Conservation (phyloP, 352 stramenopile species). For the Phytophthora ramorum region DNA sequence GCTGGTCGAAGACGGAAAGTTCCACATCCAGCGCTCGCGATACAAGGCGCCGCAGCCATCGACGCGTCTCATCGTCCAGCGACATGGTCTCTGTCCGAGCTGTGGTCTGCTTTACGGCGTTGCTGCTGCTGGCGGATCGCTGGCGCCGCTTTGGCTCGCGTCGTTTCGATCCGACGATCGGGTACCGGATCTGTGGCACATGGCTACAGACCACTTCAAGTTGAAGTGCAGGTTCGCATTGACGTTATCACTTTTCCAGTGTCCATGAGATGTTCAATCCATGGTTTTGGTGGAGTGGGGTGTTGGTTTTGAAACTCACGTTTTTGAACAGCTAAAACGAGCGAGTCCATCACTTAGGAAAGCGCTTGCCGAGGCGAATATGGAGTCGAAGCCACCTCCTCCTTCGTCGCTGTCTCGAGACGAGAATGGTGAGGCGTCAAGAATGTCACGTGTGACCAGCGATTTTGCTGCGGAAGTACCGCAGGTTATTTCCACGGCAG, state of each 20-base stretch:
- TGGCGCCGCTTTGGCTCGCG: slow-evolving; percentile 22
- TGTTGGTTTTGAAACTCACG: slow-evolving; percentile 30
- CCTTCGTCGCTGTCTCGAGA: neutral
- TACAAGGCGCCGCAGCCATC: slow-evolving; percentile 75
- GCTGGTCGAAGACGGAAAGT: slow-evolving; percentile 56
- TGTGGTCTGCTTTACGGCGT: too few relatives aligned
- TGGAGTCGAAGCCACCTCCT: neutral
- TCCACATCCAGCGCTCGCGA: slow-evolving; percentile 68
- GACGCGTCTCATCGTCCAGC: slow-evolving; percentile 59
- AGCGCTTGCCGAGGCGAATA: neutral
- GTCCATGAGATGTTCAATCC: neutral
- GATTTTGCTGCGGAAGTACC: neutral
- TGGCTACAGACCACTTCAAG: slow-evolving; percentile 21
- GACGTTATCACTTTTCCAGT: neutral
- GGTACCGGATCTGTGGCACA: slow-evolving; percentile 17
- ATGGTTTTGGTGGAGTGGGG: neutral
- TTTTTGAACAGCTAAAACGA: slow-evolving; percentile 12
- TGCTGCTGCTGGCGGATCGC: neutral
- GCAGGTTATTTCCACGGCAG: neutral
- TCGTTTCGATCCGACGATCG: slow-evolving; percentile 29
- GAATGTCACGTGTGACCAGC: neutral
- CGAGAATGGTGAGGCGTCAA: neutral
- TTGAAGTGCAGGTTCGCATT: slow-evolving; percentile 6
- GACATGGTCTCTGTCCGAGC: slow-evolving; percentile 10
- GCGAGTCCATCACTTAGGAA: slow-evolving; percentile 6